Evolutionary conservation across 2,329 filamentous ascomycete genomes (phyloP).

Genomic region (Talaromyces verruculosus): DNA sequence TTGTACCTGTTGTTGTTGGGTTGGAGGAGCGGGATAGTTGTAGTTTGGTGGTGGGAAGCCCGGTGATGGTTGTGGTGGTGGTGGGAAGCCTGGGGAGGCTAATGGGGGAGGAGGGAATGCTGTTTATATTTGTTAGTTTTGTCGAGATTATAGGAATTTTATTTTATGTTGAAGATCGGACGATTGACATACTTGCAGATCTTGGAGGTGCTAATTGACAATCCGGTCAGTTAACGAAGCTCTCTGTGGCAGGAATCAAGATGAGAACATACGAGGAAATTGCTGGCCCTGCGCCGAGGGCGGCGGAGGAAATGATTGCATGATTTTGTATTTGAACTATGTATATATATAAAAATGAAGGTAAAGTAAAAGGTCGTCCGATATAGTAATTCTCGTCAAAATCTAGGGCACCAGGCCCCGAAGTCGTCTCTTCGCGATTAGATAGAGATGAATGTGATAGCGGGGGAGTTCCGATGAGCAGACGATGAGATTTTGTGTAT

Average conservation of each 20-base stretch:
- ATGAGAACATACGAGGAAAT: conserved; percentile 23
- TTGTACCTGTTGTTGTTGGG: conserved; percentile 11
- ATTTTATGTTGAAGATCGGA: neutral
- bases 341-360: conserved; percentile 1
- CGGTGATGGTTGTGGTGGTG: conserved; percentile 26
- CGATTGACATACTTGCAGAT: conserved; percentile 20
- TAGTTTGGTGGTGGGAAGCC: conserved; percentile 28
- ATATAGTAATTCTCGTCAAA: neutral
- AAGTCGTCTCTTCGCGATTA: conserved; percentile 5
- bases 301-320: conserved; percentile 23
- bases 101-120: conserved; percentile 31
- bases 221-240: neutral
- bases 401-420: conserved; percentile 16
- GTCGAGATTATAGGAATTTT: neutral
- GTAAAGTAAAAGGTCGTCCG: conserved; percentile 1
- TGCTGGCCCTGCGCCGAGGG: conserved; percentile 21
- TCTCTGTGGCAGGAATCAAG: neutral
- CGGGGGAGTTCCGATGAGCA: neutral
- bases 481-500: neutral
- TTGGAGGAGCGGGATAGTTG: conserved; percentile 13
- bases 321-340: conserved; percentile 1
- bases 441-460: neutral
- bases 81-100: conserved; percentile 23
- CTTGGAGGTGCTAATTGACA: conserved; percentile 19
- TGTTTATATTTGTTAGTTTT: conserved; percentile 7